Evolutionary conservation across 1,139 yeast species (phyloP), one percentile per base, ranked within the genome.

Genomic region (Hyphopichia pseudoburtonii): DNA sequence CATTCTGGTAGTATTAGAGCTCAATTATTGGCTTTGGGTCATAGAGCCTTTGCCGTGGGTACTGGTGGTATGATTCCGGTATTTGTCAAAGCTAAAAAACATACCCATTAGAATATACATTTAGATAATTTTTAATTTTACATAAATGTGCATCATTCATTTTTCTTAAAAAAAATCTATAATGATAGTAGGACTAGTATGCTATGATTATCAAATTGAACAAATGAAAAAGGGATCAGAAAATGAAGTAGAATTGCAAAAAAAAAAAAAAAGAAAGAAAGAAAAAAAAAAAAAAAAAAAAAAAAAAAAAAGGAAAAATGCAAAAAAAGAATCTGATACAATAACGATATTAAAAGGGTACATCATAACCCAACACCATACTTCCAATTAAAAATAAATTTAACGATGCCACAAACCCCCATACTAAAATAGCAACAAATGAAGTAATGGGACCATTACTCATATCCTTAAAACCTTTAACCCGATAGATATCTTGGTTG

Each of bases 371-470:
- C 41, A 70, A 49, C n/a, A 64, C 51, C 59, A 75, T 61, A 50
- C 77, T 74, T 10, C 67, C 65, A 32, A 78, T 62, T 49, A 78
- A 65, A 60, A 73, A 77, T 34, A 73, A 56, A 45, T 78, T 78
- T 48, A 78, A 64, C 29, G 70, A 52, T 3, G 80, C 66, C 32
- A 78, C 73, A 39, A 77, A 66, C 1, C 69, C 69, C 83, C 83
- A 78, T 5, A 74, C 63, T 32, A 70, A 38, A 6, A 76, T 54
- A 6, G 82, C 80, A 8, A 60, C 39, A 22, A 66, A 51, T 1
- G 79, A 51, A 17, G 76, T 68, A 8, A 63, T 28, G 3, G 70
- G 69, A 2, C 80, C 72, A 49, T 78, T 78, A 49, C 82, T 76
- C 66, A 76, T 73, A 50, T 77, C 82, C 40, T 66, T 72, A 47